These are phyloP conservation scores for Hygrophorus pudorinus DNA, from an alignment of 768 basidiomycete genomes.

Conservation along the genomic window DNA sequence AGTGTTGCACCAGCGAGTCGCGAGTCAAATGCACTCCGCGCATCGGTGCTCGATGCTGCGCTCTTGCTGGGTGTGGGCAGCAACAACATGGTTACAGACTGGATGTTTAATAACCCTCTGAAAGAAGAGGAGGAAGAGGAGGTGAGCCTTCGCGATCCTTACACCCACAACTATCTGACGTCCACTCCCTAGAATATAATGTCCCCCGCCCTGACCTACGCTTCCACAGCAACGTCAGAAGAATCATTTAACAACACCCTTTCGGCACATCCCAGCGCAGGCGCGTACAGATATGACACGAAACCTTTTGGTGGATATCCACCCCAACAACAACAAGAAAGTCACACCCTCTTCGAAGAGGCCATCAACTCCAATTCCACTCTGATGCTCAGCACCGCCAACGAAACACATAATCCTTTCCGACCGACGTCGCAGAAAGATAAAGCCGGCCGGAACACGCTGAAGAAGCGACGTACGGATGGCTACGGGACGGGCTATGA, in stretches of 20 bases:
- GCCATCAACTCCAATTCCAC: no score
- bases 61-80: slow-evolving; percentile 55
- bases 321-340: background rate
- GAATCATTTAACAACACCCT: slow-evolving; percentile 21
- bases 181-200: background rate
- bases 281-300: background rate
- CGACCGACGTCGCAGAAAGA: slow-evolving; percentile 12
- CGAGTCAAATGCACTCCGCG: slow-evolving; percentile 51
- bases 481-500: slow-evolving; percentile 35
- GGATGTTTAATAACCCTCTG: slow-evolving; percentile 61
- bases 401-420: slow-evolving; percentile 7
- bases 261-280: background rate
- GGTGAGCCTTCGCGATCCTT: slow-evolving; percentile 1
- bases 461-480: slow-evolving; percentile 28
- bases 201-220: slow-evolving; percentile 24
- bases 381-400: no score
- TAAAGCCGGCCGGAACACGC: slow-evolving; percentile 19
- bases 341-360: slow-evolving; percentile 9
- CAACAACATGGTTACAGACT: slow-evolving; percentile 51
- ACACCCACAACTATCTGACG: background rate
- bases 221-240: slow-evolving; percentile 25
- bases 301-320: no score
- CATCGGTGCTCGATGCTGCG: slow-evolving; percentile 67
- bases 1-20: slow-evolving; percentile 20
- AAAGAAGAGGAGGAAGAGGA: slow-evolving; percentile 48